Percentiles rank a stretch among this genome's conserved stretches.
Conservation (phyloP, 1,284 basidiomycete species). For the Melampsora larici-populina region DNA sequence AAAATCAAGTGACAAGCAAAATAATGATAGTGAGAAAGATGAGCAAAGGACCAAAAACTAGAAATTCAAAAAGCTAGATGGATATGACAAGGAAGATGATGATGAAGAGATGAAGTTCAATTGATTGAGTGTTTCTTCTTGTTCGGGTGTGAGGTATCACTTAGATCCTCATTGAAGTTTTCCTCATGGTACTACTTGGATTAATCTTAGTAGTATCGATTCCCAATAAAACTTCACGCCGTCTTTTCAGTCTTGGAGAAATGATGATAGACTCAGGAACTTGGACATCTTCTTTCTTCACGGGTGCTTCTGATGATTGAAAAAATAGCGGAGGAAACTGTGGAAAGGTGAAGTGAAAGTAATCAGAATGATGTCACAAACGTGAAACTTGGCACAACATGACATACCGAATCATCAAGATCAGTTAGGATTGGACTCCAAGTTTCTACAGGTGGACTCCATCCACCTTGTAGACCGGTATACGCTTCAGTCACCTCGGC, state of each 20-base stretch:
- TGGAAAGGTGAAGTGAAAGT: neutral
- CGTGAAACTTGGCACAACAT: neutral
- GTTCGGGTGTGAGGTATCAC: too few relatives aligned
- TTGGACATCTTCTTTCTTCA: neutral
- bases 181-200: neutral
- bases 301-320: neutral
- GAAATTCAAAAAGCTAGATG: too few relatives aligned
- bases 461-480: constrained; percentile 39
- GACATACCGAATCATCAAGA: neutral
- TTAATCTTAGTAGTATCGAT: neutral
- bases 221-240: neutral
- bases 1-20: too few relatives aligned
- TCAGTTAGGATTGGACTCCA: neutral
- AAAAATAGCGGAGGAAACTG: neutral
- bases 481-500: constrained; percentile 43
- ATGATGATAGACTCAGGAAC: neutral
- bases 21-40: too few relatives aligned
- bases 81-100: too few relatives aligned
- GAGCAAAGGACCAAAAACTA: too few relatives aligned
- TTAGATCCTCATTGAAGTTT: neutral
- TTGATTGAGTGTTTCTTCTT: too few relatives aligned
- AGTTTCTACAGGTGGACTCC: constrained; percentile 30
- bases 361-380: neutral
- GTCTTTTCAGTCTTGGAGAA: neutral
- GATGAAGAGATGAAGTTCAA: too few relatives aligned